Evolutionary conservation across 371 early-diverging fungal species (phyloP).

Genomic region (Mortierella sp.): DNA sequence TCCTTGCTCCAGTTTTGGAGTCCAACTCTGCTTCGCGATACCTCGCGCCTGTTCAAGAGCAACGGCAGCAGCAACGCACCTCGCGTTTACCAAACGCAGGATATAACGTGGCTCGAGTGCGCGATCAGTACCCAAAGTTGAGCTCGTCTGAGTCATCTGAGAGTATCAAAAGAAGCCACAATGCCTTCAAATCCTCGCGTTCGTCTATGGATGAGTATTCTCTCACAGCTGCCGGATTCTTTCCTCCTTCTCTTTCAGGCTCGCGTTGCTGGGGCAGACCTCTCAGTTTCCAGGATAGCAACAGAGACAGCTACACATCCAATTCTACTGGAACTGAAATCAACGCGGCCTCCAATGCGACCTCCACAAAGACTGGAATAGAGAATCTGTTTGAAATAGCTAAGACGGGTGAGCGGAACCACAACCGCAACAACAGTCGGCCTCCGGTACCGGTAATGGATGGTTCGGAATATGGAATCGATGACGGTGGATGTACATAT

Average conservation of each 20-base stretch:
- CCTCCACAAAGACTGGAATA: background rate
- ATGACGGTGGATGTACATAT: conserved; percentile 1
- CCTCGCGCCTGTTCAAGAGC: conserved; percentile 6
- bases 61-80: conserved; percentile 9
- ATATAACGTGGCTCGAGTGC: conserved; percentile 7
- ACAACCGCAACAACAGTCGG: background rate
- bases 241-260: background rate
- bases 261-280: too few species aligned
- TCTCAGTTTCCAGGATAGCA: too few species aligned
- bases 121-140: conserved; percentile 24
- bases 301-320: too few species aligned
- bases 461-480: conserved; percentile 3
- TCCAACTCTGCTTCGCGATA: conserved; percentile 46
- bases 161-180: background rate
- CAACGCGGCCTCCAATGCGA: too few species aligned
- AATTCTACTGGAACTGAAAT: too few species aligned
- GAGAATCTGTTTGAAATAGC: background rate
- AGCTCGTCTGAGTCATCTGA: background rate
- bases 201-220: conserved; percentile 2
- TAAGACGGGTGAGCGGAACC: background rate
- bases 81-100: conserved; percentile 25
- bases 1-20: conserved; percentile 30
- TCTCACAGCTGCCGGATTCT: background rate
- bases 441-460: too few species aligned
- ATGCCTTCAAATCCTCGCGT: background rate